These are phyloP conservation scores for Sclerotinia nivalis DNA, from an alignment of 2,329 filamentous ascomycete genomes.

Conservation along the genomic window DNA sequence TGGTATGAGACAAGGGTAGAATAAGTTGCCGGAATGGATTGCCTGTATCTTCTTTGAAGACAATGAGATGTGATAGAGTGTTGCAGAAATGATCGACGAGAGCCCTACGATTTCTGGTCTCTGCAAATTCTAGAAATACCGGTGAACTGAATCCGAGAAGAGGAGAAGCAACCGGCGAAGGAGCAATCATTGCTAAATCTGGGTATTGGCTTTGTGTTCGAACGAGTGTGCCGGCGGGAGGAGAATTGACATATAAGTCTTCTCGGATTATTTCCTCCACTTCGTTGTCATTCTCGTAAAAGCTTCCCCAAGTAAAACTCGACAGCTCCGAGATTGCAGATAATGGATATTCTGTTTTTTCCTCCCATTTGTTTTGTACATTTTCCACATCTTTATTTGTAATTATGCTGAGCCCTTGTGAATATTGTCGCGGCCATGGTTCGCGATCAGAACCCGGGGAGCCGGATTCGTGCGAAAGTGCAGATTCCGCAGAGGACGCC, in stretches of 20 bases:
- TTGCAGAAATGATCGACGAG: slow-evolving; percentile 66
- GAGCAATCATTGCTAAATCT: slow-evolving; percentile 39
- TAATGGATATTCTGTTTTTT: slow-evolving; percentile 30
- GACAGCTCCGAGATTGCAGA: slow-evolving; percentile 32
- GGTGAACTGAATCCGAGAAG: slow-evolving; percentile 55
- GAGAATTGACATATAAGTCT: slow-evolving; percentile 21
- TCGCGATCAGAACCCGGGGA: slow-evolving; percentile 30
- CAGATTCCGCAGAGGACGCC: slow-evolving; percentile 28
- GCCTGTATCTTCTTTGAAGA: slow-evolving; percentile 62
- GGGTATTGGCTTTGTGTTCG: slow-evolving; percentile 38
- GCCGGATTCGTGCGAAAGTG: slow-evolving; percentile 30
- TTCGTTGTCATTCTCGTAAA: slow-evolving; percentile 29
- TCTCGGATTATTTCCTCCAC: slow-evolving; percentile 35
- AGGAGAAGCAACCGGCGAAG: slow-evolving; percentile 28
- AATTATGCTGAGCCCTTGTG: slow-evolving; percentile 27
- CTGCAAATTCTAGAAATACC: slow-evolving; percentile 57
- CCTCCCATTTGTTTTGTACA: slow-evolving; percentile 33
- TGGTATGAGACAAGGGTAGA: slow-evolving; percentile 56
- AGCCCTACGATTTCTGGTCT: slow-evolving; percentile 53
- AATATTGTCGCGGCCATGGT: slow-evolving; percentile 33
- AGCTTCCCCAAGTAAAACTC: slow-evolving; percentile 30
- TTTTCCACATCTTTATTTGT: slow-evolving; percentile 22
- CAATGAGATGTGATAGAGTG: slow-evolving; percentile 64
- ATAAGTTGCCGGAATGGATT: slow-evolving; percentile 65
- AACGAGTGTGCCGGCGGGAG: slow-evolving; percentile 27